These are phyloP conservation scores for Carex myosuroides DNA, from an alignment of 176 grass and related monocot species.

Conservation along the genomic window DNA sequence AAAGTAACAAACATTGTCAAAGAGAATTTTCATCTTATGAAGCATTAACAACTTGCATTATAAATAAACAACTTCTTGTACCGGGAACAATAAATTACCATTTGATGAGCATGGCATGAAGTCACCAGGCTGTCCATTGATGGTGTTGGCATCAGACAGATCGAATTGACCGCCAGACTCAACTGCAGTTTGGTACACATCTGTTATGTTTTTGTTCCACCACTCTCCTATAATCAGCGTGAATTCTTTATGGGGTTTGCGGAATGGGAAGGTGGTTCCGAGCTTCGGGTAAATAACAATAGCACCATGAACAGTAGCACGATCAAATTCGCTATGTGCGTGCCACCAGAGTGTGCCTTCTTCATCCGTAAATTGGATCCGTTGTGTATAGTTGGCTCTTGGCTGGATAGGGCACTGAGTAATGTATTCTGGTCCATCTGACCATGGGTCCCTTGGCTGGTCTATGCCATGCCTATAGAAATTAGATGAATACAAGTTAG, in stretches of 20 bases:
- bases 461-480: constrained; percentile 53
- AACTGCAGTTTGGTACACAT: no score
- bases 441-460: constrained; percentile 50
- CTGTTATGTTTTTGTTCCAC: constrained; percentile 36
- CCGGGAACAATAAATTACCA: background rate
- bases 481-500: background rate
- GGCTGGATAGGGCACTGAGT: constrained; percentile 53
- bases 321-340: constrained; percentile 41
- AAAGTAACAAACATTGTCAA: background rate
- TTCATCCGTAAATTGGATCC: constrained; percentile 52
- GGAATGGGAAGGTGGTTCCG: constrained; percentile 51
- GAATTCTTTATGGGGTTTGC: constrained; percentile 47
- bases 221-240: constrained; percentile 53
- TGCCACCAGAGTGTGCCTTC: constrained; percentile 89
- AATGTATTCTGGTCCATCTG: constrained; percentile 44
- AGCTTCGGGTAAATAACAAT: constrained; percentile 40
- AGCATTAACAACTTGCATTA: background rate
- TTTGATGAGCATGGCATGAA: constrained; percentile 5
- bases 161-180: constrained; percentile 21
- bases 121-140: constrained; percentile 41
- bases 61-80: no score
- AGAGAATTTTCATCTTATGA: background rate
- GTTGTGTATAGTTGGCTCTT: constrained; percentile 43
- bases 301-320: constrained; percentile 63
- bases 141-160: constrained; percentile 44